phyloP scores from a whole-genome alignment of 2,329 filamentous ascomycete species.

The Cladophialophora psammophila region DNA sequence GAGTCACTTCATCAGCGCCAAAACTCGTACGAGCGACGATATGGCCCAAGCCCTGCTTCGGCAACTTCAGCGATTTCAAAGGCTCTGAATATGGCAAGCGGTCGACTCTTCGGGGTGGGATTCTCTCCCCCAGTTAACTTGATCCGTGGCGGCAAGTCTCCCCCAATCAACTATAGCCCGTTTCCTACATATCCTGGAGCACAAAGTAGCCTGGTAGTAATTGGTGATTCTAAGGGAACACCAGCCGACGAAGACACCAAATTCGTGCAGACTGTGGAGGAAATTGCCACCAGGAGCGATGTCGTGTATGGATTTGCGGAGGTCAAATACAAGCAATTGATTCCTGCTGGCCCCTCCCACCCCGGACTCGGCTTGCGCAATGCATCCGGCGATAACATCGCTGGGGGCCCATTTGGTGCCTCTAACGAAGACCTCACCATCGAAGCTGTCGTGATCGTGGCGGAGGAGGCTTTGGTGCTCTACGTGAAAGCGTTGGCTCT shows the following conservation, averaged over 20 bases:
- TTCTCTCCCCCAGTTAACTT: conserved; percentile 58
- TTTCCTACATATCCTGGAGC: conserved; percentile 85
- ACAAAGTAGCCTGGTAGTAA: conserved; percentile 70
- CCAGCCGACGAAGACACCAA: conserved; percentile 78
- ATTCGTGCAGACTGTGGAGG: conserved; percentile 83
- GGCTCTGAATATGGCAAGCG: conserved; percentile 91
- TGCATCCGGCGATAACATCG: conserved; percentile 40
- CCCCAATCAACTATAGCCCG: conserved; percentile 63
- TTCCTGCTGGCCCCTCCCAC: conserved; percentile 80
- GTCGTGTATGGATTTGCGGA: conserved; percentile 98
- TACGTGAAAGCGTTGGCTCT: conserved; percentile 94
- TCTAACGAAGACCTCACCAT: conserved; percentile 77
- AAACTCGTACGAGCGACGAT: conserved; percentile 81
- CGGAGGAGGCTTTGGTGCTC: conserved; percentile 91
- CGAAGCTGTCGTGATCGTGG: conserved; percentile 84
- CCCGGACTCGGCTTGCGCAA: conserved; percentile 46
- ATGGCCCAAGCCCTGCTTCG: conserved; percentile 74
- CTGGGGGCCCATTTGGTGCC: conserved; percentile 48
- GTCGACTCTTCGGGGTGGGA: conserved; percentile 59
- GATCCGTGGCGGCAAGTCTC: conserved; percentile 55
- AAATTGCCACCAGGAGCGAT: conserved; percentile 89
- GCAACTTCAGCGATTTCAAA: conserved; percentile 93
- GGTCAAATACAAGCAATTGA: conserved; percentile 97
- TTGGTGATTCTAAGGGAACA: conserved; percentile 68
- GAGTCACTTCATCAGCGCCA: conserved; percentile 72